phyloP scores from a whole-genome alignment of 2,329 filamentous ascomycete species.

The Zelopaecilomyces penicillatus region DNA sequence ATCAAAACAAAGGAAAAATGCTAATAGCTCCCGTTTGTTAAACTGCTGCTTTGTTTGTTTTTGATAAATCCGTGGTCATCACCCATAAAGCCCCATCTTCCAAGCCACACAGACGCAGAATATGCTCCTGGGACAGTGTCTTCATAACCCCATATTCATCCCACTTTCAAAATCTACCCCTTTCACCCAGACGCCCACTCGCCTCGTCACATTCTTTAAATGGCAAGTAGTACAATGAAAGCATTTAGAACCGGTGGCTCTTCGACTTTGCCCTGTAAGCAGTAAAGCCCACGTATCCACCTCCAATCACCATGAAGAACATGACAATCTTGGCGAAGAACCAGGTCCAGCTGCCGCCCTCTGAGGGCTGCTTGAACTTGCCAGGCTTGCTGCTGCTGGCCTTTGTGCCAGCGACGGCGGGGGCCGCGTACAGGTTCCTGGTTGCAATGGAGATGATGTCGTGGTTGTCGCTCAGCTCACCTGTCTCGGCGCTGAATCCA shows the following conservation, averaged over 20 bases:
- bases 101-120: too few species aligned
- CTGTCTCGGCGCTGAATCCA: constrained; percentile 80
- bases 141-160: too few species aligned
- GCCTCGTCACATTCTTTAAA: too few species aligned
- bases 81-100: too few species aligned
- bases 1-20: too few species aligned
- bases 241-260: constrained; percentile 45
- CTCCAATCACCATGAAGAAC: constrained; percentile 60
- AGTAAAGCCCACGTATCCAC: constrained; percentile 79
- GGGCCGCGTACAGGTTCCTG: constrained; percentile 74
- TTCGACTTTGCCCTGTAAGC: constrained; percentile 64
- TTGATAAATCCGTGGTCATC: too few species aligned
- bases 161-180: too few species aligned
- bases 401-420: constrained; percentile 31
- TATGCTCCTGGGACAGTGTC: too few species aligned
- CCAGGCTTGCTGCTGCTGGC: constrained; percentile 29
- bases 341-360: constrained; percentile 49
- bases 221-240: not conserved
- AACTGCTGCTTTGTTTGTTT: too few species aligned
- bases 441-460: constrained; percentile 84
- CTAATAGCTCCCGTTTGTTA: too few species aligned
- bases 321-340: constrained; percentile 74
- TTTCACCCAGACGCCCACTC: too few species aligned
- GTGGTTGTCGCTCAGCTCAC: constrained; percentile 94
- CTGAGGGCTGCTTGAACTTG: constrained; percentile 19